These are phyloP conservation scores for Symmetrospora coprosmae DNA, from an alignment of 768 basidiomycete genomes.

Conservation along the genomic window DNA sequence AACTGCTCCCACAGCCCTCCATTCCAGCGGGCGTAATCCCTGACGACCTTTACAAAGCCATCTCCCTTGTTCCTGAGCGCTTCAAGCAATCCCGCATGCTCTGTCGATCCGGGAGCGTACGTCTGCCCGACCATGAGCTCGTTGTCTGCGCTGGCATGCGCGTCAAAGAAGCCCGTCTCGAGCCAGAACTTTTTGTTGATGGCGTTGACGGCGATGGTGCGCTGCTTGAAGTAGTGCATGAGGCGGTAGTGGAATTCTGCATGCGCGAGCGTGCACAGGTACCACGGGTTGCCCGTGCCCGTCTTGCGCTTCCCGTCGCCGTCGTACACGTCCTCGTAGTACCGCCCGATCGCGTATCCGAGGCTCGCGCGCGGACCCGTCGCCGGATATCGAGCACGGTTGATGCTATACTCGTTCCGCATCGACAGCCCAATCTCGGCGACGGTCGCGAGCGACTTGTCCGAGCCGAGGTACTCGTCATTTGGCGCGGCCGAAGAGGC, in stretches of 20 bases:
- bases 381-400: constrained; percentile 14
- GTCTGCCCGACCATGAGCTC: constrained; percentile 2
- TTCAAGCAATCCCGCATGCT: not conserved
- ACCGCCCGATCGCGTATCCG: constrained; percentile 27
- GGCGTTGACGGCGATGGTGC: constrained; percentile 4
- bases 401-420: constrained; percentile 26
- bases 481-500: not conserved
- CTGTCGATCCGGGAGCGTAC: not conserved
- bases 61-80: constrained; percentile 13
- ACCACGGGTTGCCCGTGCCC: constrained; percentile 29
- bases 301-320: constrained; percentile 26
- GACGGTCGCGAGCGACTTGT: constrained; percentile 26
- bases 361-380: not conserved
- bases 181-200: not conserved
- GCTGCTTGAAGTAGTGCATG: not conserved
- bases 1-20: constrained; percentile 22
- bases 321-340: constrained; percentile 32
- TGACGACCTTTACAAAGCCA: constrained; percentile 13
- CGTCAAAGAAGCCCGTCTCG: not conserved
- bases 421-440: constrained; percentile 21
- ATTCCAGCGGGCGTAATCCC: constrained; percentile 10
- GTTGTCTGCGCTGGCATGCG: not conserved
- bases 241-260: constrained; percentile 28
- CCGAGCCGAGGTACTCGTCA: constrained; percentile 5
- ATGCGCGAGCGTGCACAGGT: constrained; percentile 26